A percentile compares a stretch with the other conserved stretches of the same genome.
Evolutionary conservation across 441 rosid species (phyloP).

Genomic region (Codiaeum variegatum): DNA sequence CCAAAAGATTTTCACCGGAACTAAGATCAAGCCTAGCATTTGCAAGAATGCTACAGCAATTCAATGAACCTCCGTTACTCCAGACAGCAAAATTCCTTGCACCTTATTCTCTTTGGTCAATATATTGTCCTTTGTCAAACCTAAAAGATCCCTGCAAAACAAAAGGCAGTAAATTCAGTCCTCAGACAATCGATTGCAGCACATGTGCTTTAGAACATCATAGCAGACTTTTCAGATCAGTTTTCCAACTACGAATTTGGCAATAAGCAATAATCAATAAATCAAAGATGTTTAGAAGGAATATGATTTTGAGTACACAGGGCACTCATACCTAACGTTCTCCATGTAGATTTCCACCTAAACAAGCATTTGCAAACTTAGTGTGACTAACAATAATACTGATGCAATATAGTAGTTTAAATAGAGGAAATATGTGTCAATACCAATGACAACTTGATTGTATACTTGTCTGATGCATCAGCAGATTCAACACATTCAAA

Average conservation of each 20-base stretch:
- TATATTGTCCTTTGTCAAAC: constrained; percentile 70
- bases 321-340: constrained; percentile 60
- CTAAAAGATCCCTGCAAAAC: constrained; percentile 67
- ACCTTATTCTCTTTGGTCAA: constrained; percentile 73
- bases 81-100: constrained; percentile 62
- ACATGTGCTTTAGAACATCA: neutral
- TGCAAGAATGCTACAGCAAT: neutral
- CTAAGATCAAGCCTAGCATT: constrained; percentile 6
- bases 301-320: neutral
- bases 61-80: constrained; percentile 59
- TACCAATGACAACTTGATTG: constrained; percentile 65
- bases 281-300: constrained; percentile 2
- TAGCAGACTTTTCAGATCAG: neutral
- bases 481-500: constrained; percentile 43
- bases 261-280: neutral
- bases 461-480: constrained; percentile 36
- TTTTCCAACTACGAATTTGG: neutral
- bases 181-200: neutral
- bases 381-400: constrained; percentile 12
- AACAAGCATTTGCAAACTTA: constrained; percentile 7
- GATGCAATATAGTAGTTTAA: neutral
- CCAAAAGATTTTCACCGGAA: neutral
- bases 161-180: constrained; percentile 11
- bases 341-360: constrained; percentile 95
- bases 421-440: constrained; percentile 5